Evolutionary conservation across 805 yeast genomes (phyloP), one percentile per base, ranked within the genome.

Genomic region (Komagataella pseudopastoris): DNA sequence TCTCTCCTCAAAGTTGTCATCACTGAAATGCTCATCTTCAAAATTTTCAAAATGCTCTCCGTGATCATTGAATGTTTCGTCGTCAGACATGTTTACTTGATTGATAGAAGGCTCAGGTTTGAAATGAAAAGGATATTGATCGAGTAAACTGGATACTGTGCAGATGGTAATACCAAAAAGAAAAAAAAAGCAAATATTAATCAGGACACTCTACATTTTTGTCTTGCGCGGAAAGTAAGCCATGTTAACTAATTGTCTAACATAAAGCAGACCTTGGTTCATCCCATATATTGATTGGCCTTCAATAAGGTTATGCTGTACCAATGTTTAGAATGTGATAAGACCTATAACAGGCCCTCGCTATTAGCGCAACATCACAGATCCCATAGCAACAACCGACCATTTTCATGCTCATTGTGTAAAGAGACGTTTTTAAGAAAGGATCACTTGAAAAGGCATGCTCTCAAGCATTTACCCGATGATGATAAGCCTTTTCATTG

Each of bases 341-440:
- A 88, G 63, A 76, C 85, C 1, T 91, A 88, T 59, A 70, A 85
- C 5, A 73, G 91, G 49, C 97, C 97, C 0, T 82, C 95, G 1
- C 71, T 88, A 8, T 69, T 93, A 50, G 86, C 83, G 43, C 96
- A 88, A 59, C 99, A 89, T 65, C 68, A 74, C 63, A 73, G 89
- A 56, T 72, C 89, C 1, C 97, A 89, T 64, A 78, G 88, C 4
- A 77, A 80, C 55, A 91, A 85, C 56, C 74, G 95, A 53, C 96
- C 96, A 0, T 89, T 77, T 60, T 64, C 63, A 44, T 86, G 96
- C 64, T 66, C 70, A 5, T 70, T 69, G 14, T 93, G 99, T 65
- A 71, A 66, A 1, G 78, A 77, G 54, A 63, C 83, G 0, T 93
- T 88, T 60, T 70, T 79, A 16, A 74, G 96, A 50, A 85, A 83